Percentiles rank a stretch among this genome's conserved stretches.
Conservation (phyloP, 2,329 filamentous ascomycete species). For the Bipolaris cookei region DNA sequence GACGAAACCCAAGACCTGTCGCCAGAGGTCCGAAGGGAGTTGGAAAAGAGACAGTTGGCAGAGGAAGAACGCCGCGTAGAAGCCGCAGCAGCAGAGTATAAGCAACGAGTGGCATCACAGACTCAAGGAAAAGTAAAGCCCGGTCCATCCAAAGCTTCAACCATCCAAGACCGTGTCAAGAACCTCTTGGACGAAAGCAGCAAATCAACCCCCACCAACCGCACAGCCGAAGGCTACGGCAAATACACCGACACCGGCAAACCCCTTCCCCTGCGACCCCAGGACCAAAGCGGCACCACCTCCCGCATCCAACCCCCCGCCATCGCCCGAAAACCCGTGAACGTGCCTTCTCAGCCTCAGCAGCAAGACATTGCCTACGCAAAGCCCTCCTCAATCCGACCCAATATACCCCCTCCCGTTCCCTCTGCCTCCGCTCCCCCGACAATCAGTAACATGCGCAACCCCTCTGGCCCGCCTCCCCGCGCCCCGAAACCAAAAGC, state of each 20-base stretch:
- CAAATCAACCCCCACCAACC: conserved; percentile 60
- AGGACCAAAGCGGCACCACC: conserved; percentile 29
- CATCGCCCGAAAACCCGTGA: conserved; percentile 58
- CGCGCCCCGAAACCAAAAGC: conserved; percentile 66
- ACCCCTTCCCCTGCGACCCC: conserved; percentile 38
- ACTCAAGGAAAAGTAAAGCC: conserved; percentile 56
- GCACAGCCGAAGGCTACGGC: conserved; percentile 89
- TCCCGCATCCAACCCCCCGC: conserved; percentile 29
- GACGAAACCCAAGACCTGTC: conserved; percentile 75
- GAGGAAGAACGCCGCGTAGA: conserved; percentile 92
- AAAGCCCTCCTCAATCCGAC: conserved; percentile 34
- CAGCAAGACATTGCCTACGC: conserved; percentile 36
- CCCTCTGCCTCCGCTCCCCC: conserved; percentile 45
- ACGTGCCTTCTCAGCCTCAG: conserved; percentile 23
- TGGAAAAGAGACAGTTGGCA: conserved; percentile 79
- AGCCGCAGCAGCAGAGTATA: conserved; percentile 86
- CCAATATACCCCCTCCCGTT: conserved; percentile 28
- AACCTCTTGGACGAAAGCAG: conserved; percentile 78
- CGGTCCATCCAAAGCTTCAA: conserved; percentile 68
- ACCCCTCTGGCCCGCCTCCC: conserved; percentile 51
- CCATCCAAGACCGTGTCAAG: conserved; percentile 91
- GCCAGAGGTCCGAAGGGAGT: conserved; percentile 86
- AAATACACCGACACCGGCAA: conserved; percentile 69
- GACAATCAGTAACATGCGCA: conserved; percentile 35
- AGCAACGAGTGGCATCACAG: conserved; percentile 71